These are phyloP conservation scores for Carex pumila DNA, from an alignment of 176 grass and related monocot genomes.

Conservation along the genomic window DNA sequence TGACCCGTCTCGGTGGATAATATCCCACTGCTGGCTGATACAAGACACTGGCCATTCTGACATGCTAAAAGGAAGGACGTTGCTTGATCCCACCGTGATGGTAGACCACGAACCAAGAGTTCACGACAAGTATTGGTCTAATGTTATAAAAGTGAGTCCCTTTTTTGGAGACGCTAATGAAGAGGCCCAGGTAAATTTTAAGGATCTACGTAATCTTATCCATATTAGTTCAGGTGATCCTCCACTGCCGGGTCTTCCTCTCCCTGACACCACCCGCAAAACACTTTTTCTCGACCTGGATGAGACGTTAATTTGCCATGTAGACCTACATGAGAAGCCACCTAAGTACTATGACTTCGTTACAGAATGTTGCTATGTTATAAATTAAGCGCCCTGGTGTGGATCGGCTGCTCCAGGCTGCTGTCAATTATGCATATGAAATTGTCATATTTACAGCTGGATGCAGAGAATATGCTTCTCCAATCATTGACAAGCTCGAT, in stretches of 20 bases:
- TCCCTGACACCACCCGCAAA: background rate
- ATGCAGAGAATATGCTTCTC: background rate
- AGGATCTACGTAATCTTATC: background rate
- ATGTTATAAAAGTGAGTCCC: background rate
- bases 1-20: background rate
- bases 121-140: background rate
- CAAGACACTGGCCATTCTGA: background rate
- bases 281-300: background rate
- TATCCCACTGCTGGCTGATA: background rate
- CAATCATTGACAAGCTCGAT: background rate
- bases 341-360: background rate
- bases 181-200: background rate
- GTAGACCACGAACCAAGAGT: background rate
- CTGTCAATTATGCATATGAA: background rate
- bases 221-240: background rate
- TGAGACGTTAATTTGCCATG: background rate
- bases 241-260: background rate
- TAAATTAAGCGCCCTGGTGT: constrained; percentile 4
- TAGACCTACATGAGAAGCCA: background rate
- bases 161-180: background rate
- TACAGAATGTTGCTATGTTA: background rate
- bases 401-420: background rate
- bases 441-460: background rate
- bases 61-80: too few relatives aligned
- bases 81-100: background rate